These are phyloP conservation scores for Heracleum sosnowskyi DNA, from an alignment of 129 eudicot species.

Conservation along the genomic window DNA sequence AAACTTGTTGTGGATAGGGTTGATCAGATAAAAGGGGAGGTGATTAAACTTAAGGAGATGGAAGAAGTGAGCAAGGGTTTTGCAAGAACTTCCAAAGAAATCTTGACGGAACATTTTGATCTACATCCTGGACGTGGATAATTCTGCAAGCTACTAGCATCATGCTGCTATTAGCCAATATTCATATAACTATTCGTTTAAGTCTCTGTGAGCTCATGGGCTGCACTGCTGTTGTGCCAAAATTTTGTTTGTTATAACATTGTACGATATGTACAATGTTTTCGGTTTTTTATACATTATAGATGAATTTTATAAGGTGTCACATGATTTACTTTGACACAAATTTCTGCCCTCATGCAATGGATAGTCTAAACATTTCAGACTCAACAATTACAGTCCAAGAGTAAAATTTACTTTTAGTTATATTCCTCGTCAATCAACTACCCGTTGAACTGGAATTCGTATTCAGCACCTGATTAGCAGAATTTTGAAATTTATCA, in stretches of 20 bases:
- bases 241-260: background rate
- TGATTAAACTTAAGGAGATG: conserved; percentile 52
- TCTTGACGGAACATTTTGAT: conserved; percentile 57
- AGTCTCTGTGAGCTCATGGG: background rate
- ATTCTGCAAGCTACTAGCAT: background rate
- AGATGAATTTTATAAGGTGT: background rate
- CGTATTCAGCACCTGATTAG: no score
- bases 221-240: background rate
- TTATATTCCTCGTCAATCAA: background rate
- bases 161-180: background rate
- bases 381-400: background rate
- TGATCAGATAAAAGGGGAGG: conserved; percentile 48
- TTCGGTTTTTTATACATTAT: background rate
- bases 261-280: background rate
- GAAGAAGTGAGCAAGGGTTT: conserved; percentile 60
- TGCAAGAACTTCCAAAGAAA: conserved; percentile 55
- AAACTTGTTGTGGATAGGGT: conserved; percentile 36
- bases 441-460: no score
- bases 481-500: no score
- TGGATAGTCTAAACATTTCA: background rate
- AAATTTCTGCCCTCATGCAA: background rate
- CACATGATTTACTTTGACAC: background rate
- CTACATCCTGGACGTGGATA: conserved; percentile 23
- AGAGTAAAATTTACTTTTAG: background rate
- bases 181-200: background rate